phyloP scores from a whole-genome alignment of 805 yeast genomes.

The Maudiozyma bulderi region DNA sequence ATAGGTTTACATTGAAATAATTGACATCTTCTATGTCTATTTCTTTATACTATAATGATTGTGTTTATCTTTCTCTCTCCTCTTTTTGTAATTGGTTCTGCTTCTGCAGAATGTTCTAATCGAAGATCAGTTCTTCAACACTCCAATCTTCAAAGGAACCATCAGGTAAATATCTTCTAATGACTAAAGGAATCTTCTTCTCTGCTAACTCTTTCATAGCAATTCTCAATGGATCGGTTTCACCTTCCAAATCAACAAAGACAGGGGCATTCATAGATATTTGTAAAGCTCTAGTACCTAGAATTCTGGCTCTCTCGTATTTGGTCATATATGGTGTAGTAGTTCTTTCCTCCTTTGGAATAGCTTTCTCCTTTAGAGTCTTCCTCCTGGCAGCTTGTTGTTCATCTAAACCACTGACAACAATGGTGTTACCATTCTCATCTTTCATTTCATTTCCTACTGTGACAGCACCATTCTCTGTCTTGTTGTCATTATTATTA shows the following conservation, averaged over 20 bases:
- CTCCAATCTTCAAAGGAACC: constrained; percentile 98
- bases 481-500: constrained; percentile 22
- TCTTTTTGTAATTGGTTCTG: neutral
- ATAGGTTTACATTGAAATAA: neutral
- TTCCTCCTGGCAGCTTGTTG: constrained; percentile 40
- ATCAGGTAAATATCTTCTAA: constrained; percentile 93
- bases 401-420: constrained; percentile 58
- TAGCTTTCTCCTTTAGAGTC: constrained; percentile 71
- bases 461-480: constrained; percentile 29
- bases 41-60: neutral
- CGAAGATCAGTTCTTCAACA: constrained; percentile 92
- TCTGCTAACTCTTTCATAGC: constrained; percentile 96
- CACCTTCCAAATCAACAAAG: constrained; percentile 95
- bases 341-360: constrained; percentile 77
- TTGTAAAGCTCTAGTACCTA: constrained; percentile 96
- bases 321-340: constrained; percentile 99
- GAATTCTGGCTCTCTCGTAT: constrained; percentile 93
- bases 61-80: neutral
- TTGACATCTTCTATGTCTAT: neutral
- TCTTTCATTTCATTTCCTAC: constrained; percentile 32
- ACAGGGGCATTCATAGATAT: constrained; percentile 98
- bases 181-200: constrained; percentile 88
- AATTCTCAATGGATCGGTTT: constrained; percentile 95
- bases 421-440: constrained; percentile 60
- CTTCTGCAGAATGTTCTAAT: constrained; percentile 34